Base-by-base conservation (phyloP, 345 rosid species). In the Corymbia maculata region DNA sequence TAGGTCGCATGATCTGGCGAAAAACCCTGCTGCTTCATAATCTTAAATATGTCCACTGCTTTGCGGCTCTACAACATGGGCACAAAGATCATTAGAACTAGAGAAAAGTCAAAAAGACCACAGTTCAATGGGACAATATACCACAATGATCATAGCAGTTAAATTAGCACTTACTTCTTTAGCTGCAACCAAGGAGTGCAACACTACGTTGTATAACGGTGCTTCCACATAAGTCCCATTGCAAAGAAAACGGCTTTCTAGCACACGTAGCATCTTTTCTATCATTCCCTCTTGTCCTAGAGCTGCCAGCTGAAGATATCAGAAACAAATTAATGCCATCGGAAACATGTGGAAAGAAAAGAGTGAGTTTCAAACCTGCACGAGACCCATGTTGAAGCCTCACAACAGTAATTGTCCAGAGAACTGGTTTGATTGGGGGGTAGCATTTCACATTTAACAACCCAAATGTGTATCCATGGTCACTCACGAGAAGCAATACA, bases 211-310 rank as follows among this genome's bases (percentile, higher is more conserved):
- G 91, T 94, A 97, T 86, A 94, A 79, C 44, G 91, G 87, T 30
- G 93, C 92, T 64, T 89, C 96, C 86, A 93, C 75, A 90, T 87
- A 88, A 88, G n/a, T 90, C 85, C 94, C 87, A 47, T 55, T 88
- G 24, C 59, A 89, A 90, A 13, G 50, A 87, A 92, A 92, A 86
- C 91, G 91, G 86, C 90, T 91, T 89, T 95, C 96, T 53, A 94
- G 95, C 86, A 45, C 85, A 30, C 85, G 92, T 70, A 96, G 88
- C 91, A 96, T 90, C 91, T 96, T 95, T 70, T 88, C 89, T 89
- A 90, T 91, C 98, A 97, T 93, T 87, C 96, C 99, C 92, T 94
- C 99, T 80, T 92, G 88, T 89, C 98, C 98, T 75, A 96, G 94
- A 51, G 95, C 98, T 92, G 90, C 93, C 80, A 97, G 93, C 99